Conservation (phyloP, 192 early-diverging fungal genomes). For the Mortierella alpina region DNA sequence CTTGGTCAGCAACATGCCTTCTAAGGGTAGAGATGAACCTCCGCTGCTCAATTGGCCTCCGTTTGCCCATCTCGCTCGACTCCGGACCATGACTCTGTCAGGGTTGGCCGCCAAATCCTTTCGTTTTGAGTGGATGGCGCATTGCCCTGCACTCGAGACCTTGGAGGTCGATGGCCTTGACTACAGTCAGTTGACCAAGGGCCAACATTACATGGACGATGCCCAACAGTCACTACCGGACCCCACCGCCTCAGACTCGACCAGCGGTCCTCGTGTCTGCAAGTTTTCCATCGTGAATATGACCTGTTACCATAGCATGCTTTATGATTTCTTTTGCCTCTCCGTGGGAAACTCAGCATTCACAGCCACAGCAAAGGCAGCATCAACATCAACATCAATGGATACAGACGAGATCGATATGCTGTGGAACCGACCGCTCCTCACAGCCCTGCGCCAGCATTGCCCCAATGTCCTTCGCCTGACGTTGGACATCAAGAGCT, state of each 20-base stretch:
- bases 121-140: slow-evolving; percentile 1
- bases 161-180: slow-evolving; percentile 10
- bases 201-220: no score
- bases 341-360: neutral
- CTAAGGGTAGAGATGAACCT: neutral
- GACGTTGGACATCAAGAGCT: neutral
- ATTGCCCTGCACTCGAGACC: neutral
- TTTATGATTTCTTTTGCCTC: neutral
- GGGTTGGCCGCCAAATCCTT: neutral
- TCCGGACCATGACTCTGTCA: slow-evolving; percentile 6
- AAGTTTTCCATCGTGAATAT: slow-evolving; percentile 6
- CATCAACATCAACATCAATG: no score
- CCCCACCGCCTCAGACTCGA: no score
- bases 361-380: neutral
- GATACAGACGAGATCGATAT: neutral
- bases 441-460: neutral
- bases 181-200: neutral
- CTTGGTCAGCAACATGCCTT: neutral
- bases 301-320: neutral
- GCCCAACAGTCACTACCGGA: no score
- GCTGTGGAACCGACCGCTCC: neutral
- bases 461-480: neutral
- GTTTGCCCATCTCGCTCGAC: neutral
- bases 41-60: no score
- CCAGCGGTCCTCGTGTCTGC: neutral